Base-by-base conservation (phyloP, 495 filamentous ascomycete genomes). In the Sporormia fimetaria region DNA sequence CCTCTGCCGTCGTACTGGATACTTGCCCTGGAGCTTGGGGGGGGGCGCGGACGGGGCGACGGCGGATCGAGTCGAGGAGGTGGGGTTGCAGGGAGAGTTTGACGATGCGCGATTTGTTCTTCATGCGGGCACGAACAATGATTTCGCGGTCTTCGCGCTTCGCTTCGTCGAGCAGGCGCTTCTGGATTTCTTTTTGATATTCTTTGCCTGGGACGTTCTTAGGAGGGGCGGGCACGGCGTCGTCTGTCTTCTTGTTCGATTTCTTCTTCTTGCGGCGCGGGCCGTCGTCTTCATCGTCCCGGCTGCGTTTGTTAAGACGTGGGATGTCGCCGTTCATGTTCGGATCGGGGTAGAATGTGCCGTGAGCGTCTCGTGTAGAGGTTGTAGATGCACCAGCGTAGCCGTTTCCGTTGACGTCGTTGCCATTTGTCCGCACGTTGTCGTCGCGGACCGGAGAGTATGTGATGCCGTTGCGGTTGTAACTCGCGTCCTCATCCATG, bases 141-240 rank as follows among this genome's bases (percentile, higher is more conserved):
- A 58, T 58, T 35, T 51, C 62, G 0, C 58, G 54, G 23, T 56
- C 61, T 22, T 58, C 49, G 21, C 45, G 49, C 45, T 55, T 57
- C n/a, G 62, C 62, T 22, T 59, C 57, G 11, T 63, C 61, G 10
- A 65, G 49, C 11, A 56, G 40, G 22, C 55, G 57, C 8, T 50
- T 47, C 38, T 62, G 47, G 22, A 63, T 51, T 34, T 59, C 54
- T 26, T 59, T 57, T 34, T 57, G 52, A 31, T 57, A 65, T 25
- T 65, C 54, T 28, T 52, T 47, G 9, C 57, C 57, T 10, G 58
- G 54, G n/a, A 47, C 55, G 29, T 42, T 59, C 40, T 48, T 57
- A 8, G 57, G 48, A 18, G 40, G 53, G 3, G 31, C 22, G 17
- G 42, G 42, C n/a, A 47, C 36, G 12, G 27, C 44, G n/a, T 38